Percentiles rank a stretch among this genome's conserved stretches.
These are phyloP conservation scores for Epicoccum nigrum DNA, from an alignment of 2,329 filamentous ascomycete genomes.

Conservation along the genomic window DNA sequence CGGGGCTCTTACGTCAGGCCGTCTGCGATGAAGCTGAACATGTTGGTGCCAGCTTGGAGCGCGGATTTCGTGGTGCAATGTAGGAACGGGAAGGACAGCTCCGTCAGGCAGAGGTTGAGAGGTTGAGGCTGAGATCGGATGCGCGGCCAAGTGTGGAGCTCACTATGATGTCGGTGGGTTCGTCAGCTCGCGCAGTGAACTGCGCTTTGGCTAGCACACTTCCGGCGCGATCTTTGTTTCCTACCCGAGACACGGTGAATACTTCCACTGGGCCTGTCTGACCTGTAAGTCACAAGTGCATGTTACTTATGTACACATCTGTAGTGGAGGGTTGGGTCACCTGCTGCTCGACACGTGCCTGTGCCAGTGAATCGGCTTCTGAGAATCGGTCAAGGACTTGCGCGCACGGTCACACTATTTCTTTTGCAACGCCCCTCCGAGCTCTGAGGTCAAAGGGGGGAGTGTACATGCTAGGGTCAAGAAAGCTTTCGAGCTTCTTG, in stretches of 20 bases:
- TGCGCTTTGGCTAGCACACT: slow-evolving; percentile 14
- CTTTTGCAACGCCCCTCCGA: too few species aligned
- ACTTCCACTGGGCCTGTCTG: too few species aligned
- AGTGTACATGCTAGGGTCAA: neutral
- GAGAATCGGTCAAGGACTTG: too few species aligned
- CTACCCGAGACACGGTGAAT: too few species aligned
- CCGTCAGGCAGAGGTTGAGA: slow-evolving; percentile 7
- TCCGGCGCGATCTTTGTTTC: slow-evolving; percentile 10
- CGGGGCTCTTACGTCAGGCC: slow-evolving; percentile 45
- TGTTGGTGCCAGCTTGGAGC: slow-evolving; percentile 20
- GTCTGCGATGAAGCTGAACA: slow-evolving; percentile 49
- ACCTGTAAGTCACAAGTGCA: neutral
- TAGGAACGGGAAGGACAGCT: too few species aligned
- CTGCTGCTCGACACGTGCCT: neutral
- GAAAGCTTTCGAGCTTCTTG: too few species aligned
- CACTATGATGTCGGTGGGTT: slow-evolving; percentile 18
- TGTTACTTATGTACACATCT: neutral
- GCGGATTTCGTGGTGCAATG: neutral
- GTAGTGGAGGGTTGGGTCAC: neutral
- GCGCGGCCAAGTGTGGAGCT: slow-evolving; percentile 26
- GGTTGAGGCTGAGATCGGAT: slow-evolving; percentile 25
- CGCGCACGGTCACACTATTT: neutral
- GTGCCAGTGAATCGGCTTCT: neutral
- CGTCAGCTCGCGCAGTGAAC: slow-evolving; percentile 17
- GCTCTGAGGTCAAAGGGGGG: neutral